phyloP scores from a whole-genome alignment of 257 asterid genomes.

The Leonotis leonurus region DNA sequence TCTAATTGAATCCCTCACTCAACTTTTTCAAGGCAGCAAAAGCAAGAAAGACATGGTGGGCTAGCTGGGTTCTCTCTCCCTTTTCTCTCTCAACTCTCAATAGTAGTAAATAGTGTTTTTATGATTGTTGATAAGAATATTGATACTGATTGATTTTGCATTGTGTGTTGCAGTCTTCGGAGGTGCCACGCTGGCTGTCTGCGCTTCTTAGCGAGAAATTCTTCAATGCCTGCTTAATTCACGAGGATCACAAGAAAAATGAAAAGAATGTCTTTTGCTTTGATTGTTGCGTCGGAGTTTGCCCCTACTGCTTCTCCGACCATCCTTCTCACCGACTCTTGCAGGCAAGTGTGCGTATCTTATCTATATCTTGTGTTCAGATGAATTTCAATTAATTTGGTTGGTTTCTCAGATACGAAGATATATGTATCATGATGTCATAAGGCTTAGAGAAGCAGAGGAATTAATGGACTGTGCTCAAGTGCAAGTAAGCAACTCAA shows the following conservation, averaged over 20 bases:
- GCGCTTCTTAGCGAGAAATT: constrained; percentile 49
- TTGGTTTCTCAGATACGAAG: constrained; percentile 24
- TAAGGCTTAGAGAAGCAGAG: constrained; percentile 40
- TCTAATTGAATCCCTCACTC: no score
- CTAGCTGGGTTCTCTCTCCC: no score
- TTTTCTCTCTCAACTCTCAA: neutral
- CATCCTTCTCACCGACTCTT: constrained; percentile 58
- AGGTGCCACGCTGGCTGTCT: constrained; percentile 51
- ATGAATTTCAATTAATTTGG: neutral
- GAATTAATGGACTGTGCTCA: constrained; percentile 46
- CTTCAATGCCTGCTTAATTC: constrained; percentile 59
- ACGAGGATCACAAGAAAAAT: constrained; percentile 44
- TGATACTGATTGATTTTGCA: neutral
- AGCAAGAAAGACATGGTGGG: no score
- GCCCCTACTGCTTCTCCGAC: constrained; percentile 39
- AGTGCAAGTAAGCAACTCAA: constrained; percentile 44
- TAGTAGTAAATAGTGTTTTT: neutral
- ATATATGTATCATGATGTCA: constrained; percentile 56
- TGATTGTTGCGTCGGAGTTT: constrained; percentile 59
- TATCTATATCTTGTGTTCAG: no score
- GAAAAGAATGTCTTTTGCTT: constrained; percentile 62
- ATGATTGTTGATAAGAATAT: neutral
- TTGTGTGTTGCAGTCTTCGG: neutral
- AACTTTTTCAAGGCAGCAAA: no score
- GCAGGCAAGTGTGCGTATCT: no score